phyloP scores from a whole-genome alignment of 495 filamentous ascomycete genomes.

The Penicillium atrosanguineum region DNA sequence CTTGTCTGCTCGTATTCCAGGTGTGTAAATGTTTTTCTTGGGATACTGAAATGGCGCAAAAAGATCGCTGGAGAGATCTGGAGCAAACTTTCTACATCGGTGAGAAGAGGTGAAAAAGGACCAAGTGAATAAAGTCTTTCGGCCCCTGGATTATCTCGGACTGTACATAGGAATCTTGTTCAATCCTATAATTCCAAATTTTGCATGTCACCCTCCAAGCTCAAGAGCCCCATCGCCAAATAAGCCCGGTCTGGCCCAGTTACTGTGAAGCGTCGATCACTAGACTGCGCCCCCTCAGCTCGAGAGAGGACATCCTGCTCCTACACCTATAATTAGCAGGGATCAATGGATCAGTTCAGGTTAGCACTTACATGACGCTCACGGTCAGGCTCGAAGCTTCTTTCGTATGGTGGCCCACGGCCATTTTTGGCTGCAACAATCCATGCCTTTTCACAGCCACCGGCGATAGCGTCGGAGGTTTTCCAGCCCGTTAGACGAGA shows the following conservation, averaged over 20 bases:
- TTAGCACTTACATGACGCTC: conserved; percentile 13
- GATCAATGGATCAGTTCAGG: background rate
- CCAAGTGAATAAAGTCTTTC: too few relatives aligned
- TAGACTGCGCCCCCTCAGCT: conserved; percentile 25
- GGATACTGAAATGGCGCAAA: too few relatives aligned
- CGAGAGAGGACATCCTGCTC: conserved; percentile 16
- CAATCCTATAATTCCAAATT: conserved; percentile 33
- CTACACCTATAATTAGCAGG: conserved; percentile 10
- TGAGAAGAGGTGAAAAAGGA: too few relatives aligned
- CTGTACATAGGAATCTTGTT: background rate
- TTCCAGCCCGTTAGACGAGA: conserved; percentile 84
- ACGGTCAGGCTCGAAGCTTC: conserved; percentile 35
- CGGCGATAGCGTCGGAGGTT: conserved; percentile 71
- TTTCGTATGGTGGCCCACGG: conserved; percentile 69
- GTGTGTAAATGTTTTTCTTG: too few relatives aligned
- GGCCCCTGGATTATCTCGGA: too few relatives aligned
- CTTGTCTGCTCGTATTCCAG: too few relatives aligned
- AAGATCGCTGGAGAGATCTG: too few relatives aligned
- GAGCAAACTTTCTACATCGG: too few relatives aligned
- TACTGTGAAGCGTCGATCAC: conserved; percentile 46
- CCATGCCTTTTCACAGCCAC: conserved; percentile 84
- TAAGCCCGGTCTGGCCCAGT: conserved; percentile 39
- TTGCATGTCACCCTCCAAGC: conserved; percentile 55
- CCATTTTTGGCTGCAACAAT: conserved; percentile 65
- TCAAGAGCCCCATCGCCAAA: conserved; percentile 61